Conservation (phyloP, 805 yeast genomes). For the Metschnikowia proteae region DNA sequence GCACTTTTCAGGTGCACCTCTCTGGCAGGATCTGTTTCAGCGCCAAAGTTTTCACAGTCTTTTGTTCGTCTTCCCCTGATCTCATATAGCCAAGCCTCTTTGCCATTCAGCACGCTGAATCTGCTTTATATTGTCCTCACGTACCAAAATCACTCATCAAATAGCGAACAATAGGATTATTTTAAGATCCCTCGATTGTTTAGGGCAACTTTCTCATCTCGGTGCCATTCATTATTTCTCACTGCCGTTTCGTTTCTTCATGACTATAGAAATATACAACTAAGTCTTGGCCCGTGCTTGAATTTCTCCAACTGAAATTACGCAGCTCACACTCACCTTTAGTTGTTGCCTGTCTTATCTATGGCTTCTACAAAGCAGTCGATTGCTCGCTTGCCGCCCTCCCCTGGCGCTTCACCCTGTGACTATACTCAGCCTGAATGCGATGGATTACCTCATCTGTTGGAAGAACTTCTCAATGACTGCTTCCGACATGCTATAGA, state of each 20-base stretch:
- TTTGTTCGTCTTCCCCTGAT: neutral
- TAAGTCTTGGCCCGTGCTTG: neutral
- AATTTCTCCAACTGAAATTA: neutral
- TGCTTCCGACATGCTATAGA: conserved; percentile 27
- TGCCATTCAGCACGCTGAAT: neutral
- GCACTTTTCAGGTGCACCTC: conserved; percentile 2
- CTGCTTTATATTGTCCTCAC: neutral
- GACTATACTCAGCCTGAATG: neutral
- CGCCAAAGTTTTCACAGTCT: neutral
- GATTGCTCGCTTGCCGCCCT: neutral
- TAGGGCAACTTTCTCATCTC: neutral
- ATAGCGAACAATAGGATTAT: neutral
- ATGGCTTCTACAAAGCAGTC: conserved; percentile 1
- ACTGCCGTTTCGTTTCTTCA: neutral
- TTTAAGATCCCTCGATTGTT: neutral
- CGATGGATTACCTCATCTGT: conserved; percentile 11
- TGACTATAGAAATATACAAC: neutral
- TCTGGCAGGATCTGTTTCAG: conserved; percentile 1
- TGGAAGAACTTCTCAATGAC: conserved; percentile 33
- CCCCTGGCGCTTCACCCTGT: neutral
- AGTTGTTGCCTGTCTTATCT: neutral
- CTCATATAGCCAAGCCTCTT: neutral
- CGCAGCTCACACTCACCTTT: neutral
- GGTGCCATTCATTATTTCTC: neutral
- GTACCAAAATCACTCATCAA: neutral